Evolutionary conservation across 345 rosid species (phyloP).

Genomic region (Sonneratia caseolaris): DNA sequence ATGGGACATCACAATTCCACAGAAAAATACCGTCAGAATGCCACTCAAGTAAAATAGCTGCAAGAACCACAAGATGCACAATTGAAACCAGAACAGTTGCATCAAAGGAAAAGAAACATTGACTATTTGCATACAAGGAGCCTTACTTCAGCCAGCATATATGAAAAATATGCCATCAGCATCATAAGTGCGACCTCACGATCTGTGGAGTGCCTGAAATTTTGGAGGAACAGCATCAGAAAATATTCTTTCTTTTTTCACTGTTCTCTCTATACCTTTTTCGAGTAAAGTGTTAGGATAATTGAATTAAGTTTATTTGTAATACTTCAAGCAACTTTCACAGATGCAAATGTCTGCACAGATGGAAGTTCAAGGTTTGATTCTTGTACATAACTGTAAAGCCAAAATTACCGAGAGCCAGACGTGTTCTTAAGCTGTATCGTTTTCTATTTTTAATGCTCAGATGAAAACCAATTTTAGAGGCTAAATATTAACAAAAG

Average conservation of each 20-base stretch:
- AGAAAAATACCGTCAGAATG: constrained; percentile 25
- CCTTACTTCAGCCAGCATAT: constrained; percentile 76
- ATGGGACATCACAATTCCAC: constrained; percentile 26
- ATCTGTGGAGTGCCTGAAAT: constrained; percentile 80
- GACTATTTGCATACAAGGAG: neutral
- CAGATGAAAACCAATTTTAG: neutral
- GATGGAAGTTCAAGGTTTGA: neutral
- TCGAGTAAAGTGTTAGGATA: too few relatives aligned
- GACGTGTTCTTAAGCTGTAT: neutral
- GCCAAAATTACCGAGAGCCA: neutral
- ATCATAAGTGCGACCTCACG: constrained; percentile 85
- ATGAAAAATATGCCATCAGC: constrained; percentile 87
- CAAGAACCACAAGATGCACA: neutral
- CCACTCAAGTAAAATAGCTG: constrained; percentile 24
- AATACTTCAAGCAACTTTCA: neutral
- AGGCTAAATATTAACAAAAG: neutral
- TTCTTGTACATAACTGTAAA: neutral
- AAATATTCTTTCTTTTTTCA: too few relatives aligned
- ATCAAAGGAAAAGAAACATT: constrained; percentile 1
- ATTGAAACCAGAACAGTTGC: neutral
- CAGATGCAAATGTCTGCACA: neutral
- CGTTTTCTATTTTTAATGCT: neutral
- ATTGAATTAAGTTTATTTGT: neutral
- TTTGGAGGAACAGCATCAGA: too few relatives aligned
- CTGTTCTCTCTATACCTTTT: neutral